Base-by-base conservation (phyloP, 495 filamentous ascomycete species). In the Lophium mytilinum region DNA sequence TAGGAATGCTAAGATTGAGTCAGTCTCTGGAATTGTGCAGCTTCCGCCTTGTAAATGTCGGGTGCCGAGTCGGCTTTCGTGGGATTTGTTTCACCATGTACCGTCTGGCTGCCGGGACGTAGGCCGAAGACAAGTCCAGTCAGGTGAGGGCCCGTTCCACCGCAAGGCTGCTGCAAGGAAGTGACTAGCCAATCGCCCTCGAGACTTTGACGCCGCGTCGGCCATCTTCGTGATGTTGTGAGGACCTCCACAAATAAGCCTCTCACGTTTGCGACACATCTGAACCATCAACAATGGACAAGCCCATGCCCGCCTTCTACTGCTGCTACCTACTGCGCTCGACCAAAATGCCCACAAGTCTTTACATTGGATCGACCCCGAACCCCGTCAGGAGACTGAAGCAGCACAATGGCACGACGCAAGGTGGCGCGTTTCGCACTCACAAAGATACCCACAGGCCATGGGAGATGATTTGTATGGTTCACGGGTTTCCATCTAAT, bases 361-460 rank as follows among this genome's bases (percentile, higher is more conserved):
- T 88, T 35, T 98, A 98, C 68, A 83, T 98, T 37, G 94, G 94
- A 41, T 92, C 88, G 9, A 98, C 93, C 0, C 91, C 92, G 0
- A 82, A 95, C 67, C 94, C 93, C 14, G 71, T 73, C 7, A 76
- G 93, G 41, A 86, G 93, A 0, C 77, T 96, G 9, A 78, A 79
- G 21, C 93, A 98, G 68, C 93, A 98, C 70, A 98, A 98, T 71
- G 93, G 93, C 21, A 63, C 78, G 14, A 71, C 75, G 9, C 84
- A 80, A 62, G 93, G 93, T 42, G 93, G 93, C 30, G 93, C 93
- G 34, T 77, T 75, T 34, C 76, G 81, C 24, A 98, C 93, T 4
- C 78, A 80, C n/a, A 75, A 78, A 15, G 68, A 64, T 11, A 78
- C 67, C 7, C 57, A 52, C 7, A 78, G 87, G 50, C 93, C 94